A percentile compares a stretch with the other conserved stretches of the same genome.
phyloP scores from a whole-genome alignment of 2,329 filamentous ascomycete genomes.

The Colletotrichum acutatum region DNA sequence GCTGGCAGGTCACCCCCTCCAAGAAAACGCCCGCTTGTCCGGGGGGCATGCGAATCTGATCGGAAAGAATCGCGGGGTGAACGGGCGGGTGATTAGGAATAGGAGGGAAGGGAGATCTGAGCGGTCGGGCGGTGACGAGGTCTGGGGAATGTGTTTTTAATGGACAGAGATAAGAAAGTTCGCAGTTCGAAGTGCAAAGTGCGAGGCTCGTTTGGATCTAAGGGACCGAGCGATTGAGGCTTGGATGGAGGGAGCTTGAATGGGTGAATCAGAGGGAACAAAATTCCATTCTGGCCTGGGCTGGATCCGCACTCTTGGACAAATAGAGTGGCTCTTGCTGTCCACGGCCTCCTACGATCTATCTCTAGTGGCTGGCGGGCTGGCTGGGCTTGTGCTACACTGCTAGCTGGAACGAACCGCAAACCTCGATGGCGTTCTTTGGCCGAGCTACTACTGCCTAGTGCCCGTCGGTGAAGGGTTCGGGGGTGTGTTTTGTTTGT shows the following conservation, averaged over 20 bases:
- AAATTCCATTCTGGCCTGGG: not conserved
- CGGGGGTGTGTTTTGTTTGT: no score
- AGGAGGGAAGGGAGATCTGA: conserved; percentile 15
- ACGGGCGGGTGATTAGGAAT: not conserved
- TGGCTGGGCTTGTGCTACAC: not conserved
- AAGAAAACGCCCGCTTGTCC: not conserved
- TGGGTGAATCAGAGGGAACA: not conserved
- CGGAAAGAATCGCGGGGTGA: conserved; percentile 8
- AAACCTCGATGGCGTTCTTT: not conserved
- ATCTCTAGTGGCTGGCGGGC: not conserved
- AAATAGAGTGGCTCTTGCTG: not conserved
- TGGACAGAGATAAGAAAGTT: not conserved
- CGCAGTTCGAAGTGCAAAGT: not conserved
- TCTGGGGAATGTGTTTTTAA: not conserved
- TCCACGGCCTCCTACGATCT: no score
- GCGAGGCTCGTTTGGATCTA: not conserved
- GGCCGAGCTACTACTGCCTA: not conserved
- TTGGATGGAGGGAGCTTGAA: not conserved
- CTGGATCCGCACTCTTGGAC: not conserved
- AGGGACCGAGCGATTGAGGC: not conserved
- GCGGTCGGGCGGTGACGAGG: conserved; percentile 23
- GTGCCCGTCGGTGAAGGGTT: conserved; percentile 1
- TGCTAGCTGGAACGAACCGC: not conserved
- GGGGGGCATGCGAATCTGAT: not conserved
- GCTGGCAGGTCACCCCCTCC: not conserved